phyloP scores from a whole-genome alignment of 768 basidiomycete species.

The Trichaptum fuscoviolaceum region DNA sequence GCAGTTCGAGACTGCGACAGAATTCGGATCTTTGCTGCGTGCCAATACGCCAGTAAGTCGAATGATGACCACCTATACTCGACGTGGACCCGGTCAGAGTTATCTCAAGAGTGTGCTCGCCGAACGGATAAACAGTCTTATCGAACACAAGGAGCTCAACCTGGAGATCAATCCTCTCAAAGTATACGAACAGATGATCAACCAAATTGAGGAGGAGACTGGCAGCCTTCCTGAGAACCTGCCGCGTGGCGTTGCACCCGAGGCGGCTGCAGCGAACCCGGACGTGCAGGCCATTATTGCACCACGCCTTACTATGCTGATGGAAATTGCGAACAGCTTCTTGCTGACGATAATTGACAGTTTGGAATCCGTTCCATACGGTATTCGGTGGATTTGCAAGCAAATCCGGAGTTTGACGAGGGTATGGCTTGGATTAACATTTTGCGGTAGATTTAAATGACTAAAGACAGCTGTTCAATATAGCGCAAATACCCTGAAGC shows the following conservation, averaged over 20 bases:
- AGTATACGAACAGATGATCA: constrained; percentile 99
- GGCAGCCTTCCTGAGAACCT: constrained; percentile 87
- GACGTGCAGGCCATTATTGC: constrained; percentile 99
- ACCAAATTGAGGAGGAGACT: constrained; percentile 97
- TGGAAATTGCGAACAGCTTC: constrained; percentile 99
- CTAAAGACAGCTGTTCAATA: constrained; percentile 2
- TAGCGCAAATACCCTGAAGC: constrained; percentile 99
- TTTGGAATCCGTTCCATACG: constrained; percentile 97
- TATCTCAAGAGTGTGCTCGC: constrained; percentile 97
- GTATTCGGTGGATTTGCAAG: constrained; percentile 99
- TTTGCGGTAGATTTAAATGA: neutral
- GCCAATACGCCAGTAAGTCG: constrained; percentile 99
- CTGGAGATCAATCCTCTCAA: constrained; percentile 99
- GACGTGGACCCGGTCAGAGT: constrained; percentile 96
- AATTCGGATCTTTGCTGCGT: constrained; percentile 96
- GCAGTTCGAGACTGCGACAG: constrained; percentile 98
- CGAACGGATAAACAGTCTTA: constrained; percentile 96
- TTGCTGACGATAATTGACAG: constrained; percentile 96
- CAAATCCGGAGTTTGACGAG: constrained; percentile 95
- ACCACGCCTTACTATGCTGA: constrained; percentile 95
- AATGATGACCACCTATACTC: constrained; percentile 99
- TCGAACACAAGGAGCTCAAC: constrained; percentile 99
- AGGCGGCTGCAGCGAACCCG: constrained; percentile 87
- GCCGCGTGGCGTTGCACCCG: constrained; percentile 89
- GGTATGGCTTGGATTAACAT: constrained; percentile 40